Evolutionary conservation across 139 green algal genomes (phyloP).

Genomic region (Chlorella sorokiniana): DNA sequence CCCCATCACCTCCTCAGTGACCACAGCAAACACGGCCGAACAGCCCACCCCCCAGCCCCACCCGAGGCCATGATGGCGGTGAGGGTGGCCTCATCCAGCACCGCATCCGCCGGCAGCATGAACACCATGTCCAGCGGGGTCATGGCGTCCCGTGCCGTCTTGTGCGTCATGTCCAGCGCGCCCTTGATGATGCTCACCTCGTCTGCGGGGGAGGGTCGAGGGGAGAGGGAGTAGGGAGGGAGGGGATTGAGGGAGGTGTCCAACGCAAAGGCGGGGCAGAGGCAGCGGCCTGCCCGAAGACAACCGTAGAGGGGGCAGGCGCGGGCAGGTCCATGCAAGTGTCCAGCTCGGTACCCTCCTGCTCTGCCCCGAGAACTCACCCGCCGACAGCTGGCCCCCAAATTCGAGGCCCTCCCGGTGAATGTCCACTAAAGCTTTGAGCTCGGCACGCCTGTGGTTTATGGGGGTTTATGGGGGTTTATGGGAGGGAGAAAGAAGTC

Average conservation of each 20-base stretch:
- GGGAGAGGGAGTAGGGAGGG: not conserved
- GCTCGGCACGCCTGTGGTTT: conserved; percentile 64
- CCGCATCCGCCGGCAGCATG: conserved; percentile 70
- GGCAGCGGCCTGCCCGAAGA: too few species aligned
- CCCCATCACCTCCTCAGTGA: not conserved
- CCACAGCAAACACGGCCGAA: not conserved
- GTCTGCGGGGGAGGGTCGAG: conserved; percentile 19
- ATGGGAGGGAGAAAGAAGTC: not conserved
- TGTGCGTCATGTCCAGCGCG: conserved; percentile 88
- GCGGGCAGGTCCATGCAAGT: too few species aligned
- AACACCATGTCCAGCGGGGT: conserved; percentile 91
- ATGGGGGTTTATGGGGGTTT: not conserved
- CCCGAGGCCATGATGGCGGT: conserved; percentile 69
- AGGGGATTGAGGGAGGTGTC: not conserved
- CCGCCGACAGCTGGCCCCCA: conserved; percentile 66
- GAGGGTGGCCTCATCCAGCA: conserved; percentile 67
- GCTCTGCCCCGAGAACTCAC: not conserved
- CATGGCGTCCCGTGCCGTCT: conserved; percentile 76
- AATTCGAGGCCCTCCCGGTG: conserved; percentile 74
- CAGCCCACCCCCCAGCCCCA: not conserved
- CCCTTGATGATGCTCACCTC: conserved; percentile 76
- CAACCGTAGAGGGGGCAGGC: too few species aligned
- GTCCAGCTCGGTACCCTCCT: not conserved
- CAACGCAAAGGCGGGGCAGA: too few species aligned
- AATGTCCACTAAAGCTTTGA: conserved; percentile 90